Conservation (phyloP, 2,329 filamentous ascomycete species). For the Ceratocystis alfenasii region DNA sequence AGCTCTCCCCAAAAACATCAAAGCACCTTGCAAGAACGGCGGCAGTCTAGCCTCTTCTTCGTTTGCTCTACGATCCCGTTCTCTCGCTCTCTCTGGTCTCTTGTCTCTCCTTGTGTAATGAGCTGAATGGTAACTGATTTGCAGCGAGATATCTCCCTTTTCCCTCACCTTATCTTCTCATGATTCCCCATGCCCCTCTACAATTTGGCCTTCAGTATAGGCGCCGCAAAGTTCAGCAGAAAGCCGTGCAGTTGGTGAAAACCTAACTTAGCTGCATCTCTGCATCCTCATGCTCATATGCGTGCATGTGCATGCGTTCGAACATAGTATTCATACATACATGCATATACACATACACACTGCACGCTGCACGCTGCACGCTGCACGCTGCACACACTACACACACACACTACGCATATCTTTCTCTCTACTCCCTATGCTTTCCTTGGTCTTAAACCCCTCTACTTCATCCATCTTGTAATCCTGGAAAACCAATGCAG, state of each 20-base stretch:
- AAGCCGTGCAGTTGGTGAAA: no score
- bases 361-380: no score
- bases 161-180: no score
- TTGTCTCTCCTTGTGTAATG: slow-evolving; percentile 2
- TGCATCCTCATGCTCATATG: no score
- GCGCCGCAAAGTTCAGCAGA: no score
- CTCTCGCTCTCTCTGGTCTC: neutral
- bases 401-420: neutral
- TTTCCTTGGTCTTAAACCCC: neutral
- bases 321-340: no score
- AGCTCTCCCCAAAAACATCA: neutral
- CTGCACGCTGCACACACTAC: no score
- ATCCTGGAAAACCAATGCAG: neutral
- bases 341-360: no score
- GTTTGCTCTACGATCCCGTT: neutral
- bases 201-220: no score
- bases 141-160: neutral
- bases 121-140: neutral
- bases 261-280: no score
- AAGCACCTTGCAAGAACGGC: neutral
- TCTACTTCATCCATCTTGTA: neutral
- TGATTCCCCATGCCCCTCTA: no score
- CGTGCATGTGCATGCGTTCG: no score
- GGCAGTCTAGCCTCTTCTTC: neutral
- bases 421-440: neutral